phyloP scores from a whole-genome alignment of 768 basidiomycete species.

The Leccinum variicolor region DNA sequence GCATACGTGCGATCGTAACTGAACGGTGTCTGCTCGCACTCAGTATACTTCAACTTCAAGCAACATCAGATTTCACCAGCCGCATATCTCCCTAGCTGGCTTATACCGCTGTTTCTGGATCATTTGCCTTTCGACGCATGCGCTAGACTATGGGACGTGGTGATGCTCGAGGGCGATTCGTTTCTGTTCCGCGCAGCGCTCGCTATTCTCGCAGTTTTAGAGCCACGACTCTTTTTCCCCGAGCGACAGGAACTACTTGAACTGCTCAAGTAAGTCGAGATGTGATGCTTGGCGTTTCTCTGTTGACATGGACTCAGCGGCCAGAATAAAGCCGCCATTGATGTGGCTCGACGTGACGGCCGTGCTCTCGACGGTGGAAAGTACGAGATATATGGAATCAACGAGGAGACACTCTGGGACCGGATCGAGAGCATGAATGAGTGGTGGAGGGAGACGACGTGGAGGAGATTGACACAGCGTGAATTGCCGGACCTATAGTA shows the following conservation, averaged over 20 bases:
- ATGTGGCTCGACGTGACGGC: constrained; percentile 76
- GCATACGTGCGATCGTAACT: background rate
- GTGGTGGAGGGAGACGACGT: constrained; percentile 93
- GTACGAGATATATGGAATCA: constrained; percentile 84
- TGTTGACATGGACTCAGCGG: constrained; percentile 47
- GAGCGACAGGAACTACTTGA: constrained; percentile 76
- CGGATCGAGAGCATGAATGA: constrained; percentile 79
- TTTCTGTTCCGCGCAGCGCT: constrained; percentile 84
- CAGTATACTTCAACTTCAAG: constrained; percentile 94
- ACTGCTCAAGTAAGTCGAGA: constrained; percentile 56
- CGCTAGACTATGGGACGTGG: constrained; percentile 84
- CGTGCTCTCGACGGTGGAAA: constrained; percentile 61
- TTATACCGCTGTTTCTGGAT: constrained; percentile 75
- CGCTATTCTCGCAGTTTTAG: constrained; percentile 78
- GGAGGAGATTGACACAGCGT: constrained; percentile 75
- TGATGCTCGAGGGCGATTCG: constrained; percentile 85
- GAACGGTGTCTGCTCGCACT: background rate
- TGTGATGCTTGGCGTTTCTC: background rate
- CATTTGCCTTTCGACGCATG: constrained; percentile 92
- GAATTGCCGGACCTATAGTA: constrained; percentile 73
- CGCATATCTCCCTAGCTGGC: constrained; percentile 81
- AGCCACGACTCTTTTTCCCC: constrained; percentile 86
- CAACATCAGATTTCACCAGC: constrained; percentile 87
- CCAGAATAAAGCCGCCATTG: constrained; percentile 77
- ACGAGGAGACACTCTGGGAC: constrained; percentile 85